Conservation (phyloP, 2,329 filamentous ascomycete genomes). For the Myriangium duriaei region DNA sequence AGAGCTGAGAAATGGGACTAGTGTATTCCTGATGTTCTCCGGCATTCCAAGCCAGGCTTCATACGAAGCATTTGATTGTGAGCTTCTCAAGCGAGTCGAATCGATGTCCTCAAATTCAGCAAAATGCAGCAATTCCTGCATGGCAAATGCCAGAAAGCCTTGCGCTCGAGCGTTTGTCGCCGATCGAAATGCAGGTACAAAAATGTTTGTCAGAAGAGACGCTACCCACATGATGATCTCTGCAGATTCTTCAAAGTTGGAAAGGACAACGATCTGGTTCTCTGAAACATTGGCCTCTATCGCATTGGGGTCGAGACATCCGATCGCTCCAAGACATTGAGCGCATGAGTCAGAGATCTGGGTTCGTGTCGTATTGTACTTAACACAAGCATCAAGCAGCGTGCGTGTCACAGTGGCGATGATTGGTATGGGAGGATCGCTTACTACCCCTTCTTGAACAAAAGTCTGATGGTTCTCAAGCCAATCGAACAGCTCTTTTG, state of each 20-base stretch:
- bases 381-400: slow-evolving; percentile 73
- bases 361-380: slow-evolving; percentile 56
- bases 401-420: slow-evolving; percentile 61
- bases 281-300: slow-evolving; percentile 70
- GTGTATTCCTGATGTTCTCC: slow-evolving; percentile 61
- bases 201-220: slow-evolving; percentile 71
- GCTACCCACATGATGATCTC: slow-evolving; percentile 80
- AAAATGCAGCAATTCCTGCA: slow-evolving; percentile 78
- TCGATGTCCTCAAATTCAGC: slow-evolving; percentile 56
- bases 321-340: slow-evolving; percentile 74
- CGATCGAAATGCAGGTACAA: slow-evolving; percentile 85
- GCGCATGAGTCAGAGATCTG: slow-evolving; percentile 64
- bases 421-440: slow-evolving; percentile 69
- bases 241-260: slow-evolving; percentile 66
- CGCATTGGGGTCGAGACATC: slow-evolving; percentile 82
- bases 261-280: slow-evolving; percentile 70
- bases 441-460: slow-evolving; percentile 65
- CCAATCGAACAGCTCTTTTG: slow-evolving; percentile 64
- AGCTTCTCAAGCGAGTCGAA: slow-evolving; percentile 38
- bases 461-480: slow-evolving; percentile 62
- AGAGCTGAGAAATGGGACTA: slow-evolving; percentile 81
- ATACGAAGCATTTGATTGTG: slow-evolving; percentile 49
- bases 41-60: slow-evolving; percentile 68
- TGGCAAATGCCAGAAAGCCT: slow-evolving; percentile 83
- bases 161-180: slow-evolving; percentile 78